Evolutionary conservation across 2,329 filamentous ascomycete genomes (phyloP).

Genomic region (Gyromitra esculenta): DNA sequence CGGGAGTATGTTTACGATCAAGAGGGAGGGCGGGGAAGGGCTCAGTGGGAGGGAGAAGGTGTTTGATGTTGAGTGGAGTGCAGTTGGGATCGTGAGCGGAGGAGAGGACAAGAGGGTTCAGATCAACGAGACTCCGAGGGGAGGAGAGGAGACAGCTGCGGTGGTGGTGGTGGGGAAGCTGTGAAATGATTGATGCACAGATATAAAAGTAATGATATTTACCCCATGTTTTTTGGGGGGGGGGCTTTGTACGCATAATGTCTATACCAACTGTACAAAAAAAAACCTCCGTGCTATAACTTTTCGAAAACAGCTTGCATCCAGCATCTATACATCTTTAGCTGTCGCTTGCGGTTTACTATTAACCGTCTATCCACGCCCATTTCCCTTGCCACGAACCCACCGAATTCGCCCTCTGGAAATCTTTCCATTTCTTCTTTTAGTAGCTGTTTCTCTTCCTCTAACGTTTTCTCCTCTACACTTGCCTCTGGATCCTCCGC

Average conservation of each 20-base stretch:
- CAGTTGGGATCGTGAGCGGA: constrained; percentile 86
- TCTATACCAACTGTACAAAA: constrained; percentile 40
- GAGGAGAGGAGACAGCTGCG: constrained; percentile 60
- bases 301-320: constrained; percentile 85
- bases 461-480: constrained; percentile 14
- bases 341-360: constrained; percentile 86
- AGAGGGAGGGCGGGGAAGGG: constrained; percentile 78
- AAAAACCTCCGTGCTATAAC: constrained; percentile 49
- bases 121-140: constrained; percentile 75
- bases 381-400: constrained; percentile 71
- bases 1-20: constrained; percentile 77
- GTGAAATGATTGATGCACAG: constrained; percentile 50
- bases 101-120: constrained; percentile 96
- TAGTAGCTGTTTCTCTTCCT: constrained; percentile 26
- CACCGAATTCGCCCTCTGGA: constrained; percentile 51
- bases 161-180: constrained; percentile 57
- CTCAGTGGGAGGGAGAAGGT: constrained; percentile 72
- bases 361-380: constrained; percentile 88
- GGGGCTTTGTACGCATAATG: not conserved
- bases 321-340: constrained; percentile 99
- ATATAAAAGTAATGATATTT: constrained; percentile 42
- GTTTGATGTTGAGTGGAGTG: constrained; percentile 86
- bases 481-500: not conserved
- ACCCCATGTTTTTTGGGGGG: constrained; percentile 1
- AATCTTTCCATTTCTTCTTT: constrained; percentile 40